Evolutionary conservation across 2,329 filamentous ascomycete species (phyloP), one percentile per base, ranked within the genome.

Genomic region (Cylindrodendrum hubeiense): DNA sequence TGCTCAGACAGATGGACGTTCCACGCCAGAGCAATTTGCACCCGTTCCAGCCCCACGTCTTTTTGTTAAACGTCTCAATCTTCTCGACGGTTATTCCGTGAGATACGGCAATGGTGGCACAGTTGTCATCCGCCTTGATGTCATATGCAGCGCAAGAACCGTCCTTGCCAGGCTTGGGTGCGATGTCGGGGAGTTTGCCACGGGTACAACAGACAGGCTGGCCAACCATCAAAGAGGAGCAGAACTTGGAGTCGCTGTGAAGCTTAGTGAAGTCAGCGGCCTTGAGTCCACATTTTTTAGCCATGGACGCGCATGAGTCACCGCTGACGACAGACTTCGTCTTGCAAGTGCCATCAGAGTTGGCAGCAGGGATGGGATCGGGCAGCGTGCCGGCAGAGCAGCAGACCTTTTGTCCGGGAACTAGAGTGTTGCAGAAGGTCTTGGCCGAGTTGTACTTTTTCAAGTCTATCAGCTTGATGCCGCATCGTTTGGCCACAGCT

Each of bases 161-260:
- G 53, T 78, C 71, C 0, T 63, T 52, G 12, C 73, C 60, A 2
- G 75, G 77, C 64, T 80, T 75, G 3, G 81, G 81, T 6, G 63
- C 41, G n/a, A 79, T 60, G 69, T 79, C 75, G 1, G 79, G 80
- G 24, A 80, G 67, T 7, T 63, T 72, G n/a, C 80, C 80, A 6
- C 59, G 28, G 0, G 75, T 74, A 63, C 80, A 83, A 68, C 80
- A 83, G 9, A 81, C 77, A 19, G 70, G 67, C 61, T 81, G 75
- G 7, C 75, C 76, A 1, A 69, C 60, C 8, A 39, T 46, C n/a
- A 83, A 65, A 2, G 70, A 70, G 5, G 67, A 67, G 54, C 78
- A 80, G 8, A 79, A 61, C 17, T 69, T 71, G 6, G 56, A 26
- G 10, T 59, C 56, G 9, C 59, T 65, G 60, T 83, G 82, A 67